Percentiles rank a stretch among this genome's conserved stretches.
phyloP scores from a whole-genome alignment of 768 basidiomycete species.

The Collybia sordida region DNA sequence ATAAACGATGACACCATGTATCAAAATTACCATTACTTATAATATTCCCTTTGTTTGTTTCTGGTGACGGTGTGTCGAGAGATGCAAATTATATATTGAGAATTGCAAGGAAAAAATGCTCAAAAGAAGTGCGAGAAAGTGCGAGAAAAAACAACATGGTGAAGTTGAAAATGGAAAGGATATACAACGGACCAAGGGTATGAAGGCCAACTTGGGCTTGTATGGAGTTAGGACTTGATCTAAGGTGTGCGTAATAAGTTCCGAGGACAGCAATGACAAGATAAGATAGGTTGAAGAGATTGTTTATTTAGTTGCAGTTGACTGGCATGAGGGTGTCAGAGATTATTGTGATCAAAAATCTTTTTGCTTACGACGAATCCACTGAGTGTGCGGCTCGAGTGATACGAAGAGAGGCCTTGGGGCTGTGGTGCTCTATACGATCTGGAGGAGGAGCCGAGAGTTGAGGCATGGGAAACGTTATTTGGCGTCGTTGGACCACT shows the following conservation, averaged over 20 bases:
- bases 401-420: constrained; percentile 70
- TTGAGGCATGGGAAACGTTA: constrained; percentile 50
- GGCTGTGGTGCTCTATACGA: constrained; percentile 70
- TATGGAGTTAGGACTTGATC: constrained; percentile 14
- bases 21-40: too few relatives aligned
- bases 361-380: constrained; percentile 60
- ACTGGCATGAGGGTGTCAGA: constrained; percentile 27
- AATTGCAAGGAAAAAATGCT: constrained; percentile 27
- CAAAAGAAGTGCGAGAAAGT: constrained; percentile 19
- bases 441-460: constrained; percentile 59
- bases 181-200: constrained; percentile 39
- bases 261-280: constrained; percentile 17
- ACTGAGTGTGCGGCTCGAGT: constrained; percentile 72
- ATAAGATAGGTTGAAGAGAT: constrained; percentile 14
- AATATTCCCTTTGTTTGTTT: too few relatives aligned
- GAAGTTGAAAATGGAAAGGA: constrained; percentile 30
- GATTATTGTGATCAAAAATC: neutral
- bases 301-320: constrained; percentile 39
- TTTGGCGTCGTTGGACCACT: constrained; percentile 60
- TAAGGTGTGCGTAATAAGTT: constrained; percentile 18
- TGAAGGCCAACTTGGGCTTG: constrained; percentile 37
- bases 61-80: neutral
- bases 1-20: constrained; percentile 11
- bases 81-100: constrained; percentile 28
- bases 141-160: constrained; percentile 35